A percentile compares a stretch with the other conserved stretches of the same genome.
These are phyloP conservation scores for Tetratostichococcus sp. DNA, from an alignment of 139 green algal species.

Conservation along the genomic window DNA sequence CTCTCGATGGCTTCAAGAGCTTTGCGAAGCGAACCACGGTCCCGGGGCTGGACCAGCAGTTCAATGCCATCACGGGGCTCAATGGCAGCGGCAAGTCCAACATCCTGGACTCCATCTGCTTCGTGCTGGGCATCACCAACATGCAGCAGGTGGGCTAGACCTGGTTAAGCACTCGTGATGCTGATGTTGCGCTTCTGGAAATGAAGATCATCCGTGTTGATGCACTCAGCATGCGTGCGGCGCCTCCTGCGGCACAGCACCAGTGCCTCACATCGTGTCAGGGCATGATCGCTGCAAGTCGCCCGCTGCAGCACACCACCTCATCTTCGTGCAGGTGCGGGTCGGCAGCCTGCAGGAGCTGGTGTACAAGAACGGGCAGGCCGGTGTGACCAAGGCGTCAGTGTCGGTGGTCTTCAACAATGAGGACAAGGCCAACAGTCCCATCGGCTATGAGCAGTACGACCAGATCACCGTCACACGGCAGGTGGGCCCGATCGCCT, in stretches of 20 bases:
- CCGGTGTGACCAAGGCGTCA: conserved; percentile 93
- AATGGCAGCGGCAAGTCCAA: conserved; percentile 99
- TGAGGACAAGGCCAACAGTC: conserved; percentile 67
- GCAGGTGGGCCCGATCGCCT: conserved; percentile 72
- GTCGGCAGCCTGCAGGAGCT: conserved; percentile 92
- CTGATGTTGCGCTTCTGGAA: too few species aligned
- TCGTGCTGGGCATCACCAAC: conserved; percentile 97
- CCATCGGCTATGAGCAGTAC: conserved; percentile 88
- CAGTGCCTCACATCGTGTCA: too few species aligned
- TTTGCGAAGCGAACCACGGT: conserved; percentile 89
- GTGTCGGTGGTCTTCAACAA: conserved; percentile 99
- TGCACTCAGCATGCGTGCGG: too few species aligned
- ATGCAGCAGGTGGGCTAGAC: conserved; percentile 73
- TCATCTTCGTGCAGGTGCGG: conserved; percentile 71
- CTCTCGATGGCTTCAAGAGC: conserved; percentile 98
- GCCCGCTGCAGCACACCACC: too few species aligned
- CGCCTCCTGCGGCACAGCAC: too few species aligned
- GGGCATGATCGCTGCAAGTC: too few species aligned
- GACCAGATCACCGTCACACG: conserved; percentile 92
- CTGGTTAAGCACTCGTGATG: too few species aligned
- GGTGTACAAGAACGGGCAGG: conserved; percentile 98
- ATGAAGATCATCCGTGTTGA: too few species aligned
- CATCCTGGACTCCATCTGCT: conserved; percentile 99
- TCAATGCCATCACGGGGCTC: conserved; percentile 99
- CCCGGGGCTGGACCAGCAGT: conserved; percentile 83